A percentile compares a stretch with the other conserved stretches of the same genome.
These are phyloP conservation scores for Chaetoscypha palmicola DNA, from an alignment of 2,329 filamentous ascomycete genomes.

Conservation along the genomic window DNA sequence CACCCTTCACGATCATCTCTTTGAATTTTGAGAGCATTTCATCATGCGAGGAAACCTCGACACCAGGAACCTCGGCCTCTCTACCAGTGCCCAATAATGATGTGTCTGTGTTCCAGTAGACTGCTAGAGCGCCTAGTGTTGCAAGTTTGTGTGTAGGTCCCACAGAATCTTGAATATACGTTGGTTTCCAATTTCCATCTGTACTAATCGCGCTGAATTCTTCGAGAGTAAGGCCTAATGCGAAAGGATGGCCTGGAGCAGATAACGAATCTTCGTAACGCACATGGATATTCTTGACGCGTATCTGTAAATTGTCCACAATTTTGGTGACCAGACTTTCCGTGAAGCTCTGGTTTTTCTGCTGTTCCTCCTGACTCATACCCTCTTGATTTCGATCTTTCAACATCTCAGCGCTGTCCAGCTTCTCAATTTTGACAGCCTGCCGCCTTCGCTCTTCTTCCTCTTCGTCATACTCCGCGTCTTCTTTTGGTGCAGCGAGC, in stretches of 20 bases:
- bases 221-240: constrained; percentile 82
- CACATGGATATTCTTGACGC: constrained; percentile 96
- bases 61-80: constrained; percentile 54
- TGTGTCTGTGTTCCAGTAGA: constrained; percentile 98
- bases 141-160: constrained; percentile 88
- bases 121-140: constrained; percentile 77
- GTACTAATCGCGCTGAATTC: constrained; percentile 98
- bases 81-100: constrained; percentile 75
- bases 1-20: constrained; percentile 68
- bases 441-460: constrained; percentile 85
- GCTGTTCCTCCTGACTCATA: constrained; percentile 88
- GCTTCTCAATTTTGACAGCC: constrained; percentile 96
- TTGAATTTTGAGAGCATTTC: constrained; percentile 73
- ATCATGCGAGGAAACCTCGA: constrained; percentile 59
- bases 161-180: constrained; percentile 84
- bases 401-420: constrained; percentile 90
- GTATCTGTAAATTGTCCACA: constrained; percentile 96
- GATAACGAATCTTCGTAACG: constrained; percentile 98
- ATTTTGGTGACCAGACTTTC: constrained; percentile 93
- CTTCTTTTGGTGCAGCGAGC: constrained; percentile 89
- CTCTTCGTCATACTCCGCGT: constrained; percentile 85
- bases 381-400: constrained; percentile 91
- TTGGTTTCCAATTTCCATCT: constrained; percentile 88
- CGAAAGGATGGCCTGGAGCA: constrained; percentile 89
- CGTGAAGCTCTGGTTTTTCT: constrained; percentile 97